Percentiles rank a stretch among this genome's conserved stretches.
phyloP scores from a whole-genome alignment of 192 early-diverging fungal genomes.

The Spinellus fusiger region DNA sequence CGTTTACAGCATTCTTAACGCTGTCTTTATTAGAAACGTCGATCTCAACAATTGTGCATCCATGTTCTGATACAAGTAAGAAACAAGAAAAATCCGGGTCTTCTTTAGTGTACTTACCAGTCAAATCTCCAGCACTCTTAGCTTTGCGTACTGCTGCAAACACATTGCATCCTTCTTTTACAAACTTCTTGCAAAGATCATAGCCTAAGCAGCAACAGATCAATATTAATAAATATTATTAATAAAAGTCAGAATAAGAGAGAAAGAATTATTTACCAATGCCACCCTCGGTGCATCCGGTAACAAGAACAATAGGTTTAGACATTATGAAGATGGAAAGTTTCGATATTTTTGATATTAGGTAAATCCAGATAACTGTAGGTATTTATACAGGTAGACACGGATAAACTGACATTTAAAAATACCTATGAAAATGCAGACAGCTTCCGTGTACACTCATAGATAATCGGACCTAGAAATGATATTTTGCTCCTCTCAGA shows the following conservation, averaged over 20 bases:
- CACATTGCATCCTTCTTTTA: slow-evolving; percentile 36
- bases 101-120: slow-evolving; percentile 24
- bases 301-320: slow-evolving; percentile 55
- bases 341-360: too few species aligned
- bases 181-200: slow-evolving; percentile 21
- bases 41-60: slow-evolving; percentile 39
- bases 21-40: slow-evolving; percentile 38
- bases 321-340: too few species aligned
- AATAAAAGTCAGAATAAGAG: too few species aligned
- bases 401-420: too few species aligned
- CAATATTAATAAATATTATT: neutral
- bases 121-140: slow-evolving; percentile 36
- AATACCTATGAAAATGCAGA: too few species aligned
- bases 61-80: slow-evolving; percentile 12
- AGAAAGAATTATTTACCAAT: slow-evolving; percentile 40
- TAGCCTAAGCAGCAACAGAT: slow-evolving; percentile 8
- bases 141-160: slow-evolving; percentile 48
- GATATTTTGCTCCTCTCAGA: too few species aligned
- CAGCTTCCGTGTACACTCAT: too few species aligned
- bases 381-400: too few species aligned
- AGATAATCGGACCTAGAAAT: too few species aligned
- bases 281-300: slow-evolving; percentile 66
- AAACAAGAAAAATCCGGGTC: neutral
- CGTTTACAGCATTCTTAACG: slow-evolving; percentile 33
- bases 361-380: too few species aligned